phyloP scores from a whole-genome alignment of 805 yeast genomes.

The Wickerhamomyces xylosicus region DNA sequence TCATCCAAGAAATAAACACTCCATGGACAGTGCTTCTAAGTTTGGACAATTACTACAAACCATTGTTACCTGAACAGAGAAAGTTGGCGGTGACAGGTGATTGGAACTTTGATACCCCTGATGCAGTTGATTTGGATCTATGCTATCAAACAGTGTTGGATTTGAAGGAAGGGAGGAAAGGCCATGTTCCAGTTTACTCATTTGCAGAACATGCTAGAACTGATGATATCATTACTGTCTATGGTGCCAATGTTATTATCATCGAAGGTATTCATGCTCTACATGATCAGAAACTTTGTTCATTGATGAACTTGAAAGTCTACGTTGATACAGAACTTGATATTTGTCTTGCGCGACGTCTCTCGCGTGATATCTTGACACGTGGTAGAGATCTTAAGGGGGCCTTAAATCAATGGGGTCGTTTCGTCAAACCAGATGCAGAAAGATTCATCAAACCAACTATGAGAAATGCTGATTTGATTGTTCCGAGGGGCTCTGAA shows the following conservation, averaged over 20 bases:
- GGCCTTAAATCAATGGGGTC: conserved; percentile 81
- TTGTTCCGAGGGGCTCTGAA: conserved; percentile 87
- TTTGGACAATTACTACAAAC: conserved; percentile 84
- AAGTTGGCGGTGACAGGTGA: conserved; percentile 55
- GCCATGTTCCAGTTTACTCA: conserved; percentile 62
- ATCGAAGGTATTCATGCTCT: conserved; percentile 87
- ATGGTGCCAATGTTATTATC: conserved; percentile 90
- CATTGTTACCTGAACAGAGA: conserved; percentile 53
- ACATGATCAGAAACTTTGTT: conserved; percentile 56
- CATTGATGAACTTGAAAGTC: conserved; percentile 74
- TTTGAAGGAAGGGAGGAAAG: conserved; percentile 60
- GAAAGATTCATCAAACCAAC: conserved; percentile 67
- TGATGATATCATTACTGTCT: conserved; percentile 59
- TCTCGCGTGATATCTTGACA: conserved; percentile 76
- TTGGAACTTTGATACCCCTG: conserved; percentile 82
- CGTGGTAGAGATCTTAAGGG: conserved; percentile 82
- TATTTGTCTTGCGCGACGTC: conserved; percentile 80
- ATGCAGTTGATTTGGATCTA: conserved; percentile 72
- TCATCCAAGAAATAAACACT: conserved; percentile 67
- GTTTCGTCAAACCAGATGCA: conserved; percentile 88
- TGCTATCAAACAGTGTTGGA: conserved; percentile 51
- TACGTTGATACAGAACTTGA: conserved; percentile 94
- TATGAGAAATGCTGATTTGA: conserved; percentile 69
- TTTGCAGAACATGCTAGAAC: conserved; percentile 51
- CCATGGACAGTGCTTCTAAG: conserved; percentile 93